Conservation (phyloP, 2,329 filamentous ascomycete species). For the Xylaria sp. region DNA sequence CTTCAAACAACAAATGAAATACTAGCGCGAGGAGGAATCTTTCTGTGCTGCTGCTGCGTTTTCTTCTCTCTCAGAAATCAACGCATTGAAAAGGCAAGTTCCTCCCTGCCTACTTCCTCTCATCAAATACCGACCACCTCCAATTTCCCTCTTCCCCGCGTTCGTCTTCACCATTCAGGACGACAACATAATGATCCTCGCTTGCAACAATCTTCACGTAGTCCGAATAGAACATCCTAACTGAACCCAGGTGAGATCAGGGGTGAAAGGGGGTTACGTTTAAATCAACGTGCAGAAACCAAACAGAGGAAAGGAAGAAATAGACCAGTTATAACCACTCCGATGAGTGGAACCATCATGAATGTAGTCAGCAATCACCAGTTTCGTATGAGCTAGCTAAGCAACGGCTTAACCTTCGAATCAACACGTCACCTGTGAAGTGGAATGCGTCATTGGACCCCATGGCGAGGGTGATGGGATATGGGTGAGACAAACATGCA, state of each 20-base stretch:
- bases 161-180: background rate
- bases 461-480: background rate
- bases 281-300: background rate
- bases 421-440: background rate
- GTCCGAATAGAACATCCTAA: no score
- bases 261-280: background rate
- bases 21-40: background rate
- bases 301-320: background rate
- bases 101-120: background rate
- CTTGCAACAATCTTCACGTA: background rate
- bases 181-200: background rate
- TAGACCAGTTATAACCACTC: background rate
- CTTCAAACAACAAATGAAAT: background rate
- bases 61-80: conserved; percentile 1
- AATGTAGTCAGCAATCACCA: background rate
- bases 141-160: background rate
- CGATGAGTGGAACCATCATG: background rate
- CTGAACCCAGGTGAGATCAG: no score
- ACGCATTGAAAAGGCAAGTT: conserved; percentile 1
- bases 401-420: background rate
- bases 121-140: background rate
- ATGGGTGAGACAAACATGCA: background rate
- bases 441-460: background rate
- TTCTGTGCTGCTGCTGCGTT: background rate
- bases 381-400: background rate